A percentile compares a stretch with the other conserved stretches of the same genome.
phyloP scores from a whole-genome alignment of 495 filamentous ascomycete species.

The Penicillium roqueforti region DNA sequence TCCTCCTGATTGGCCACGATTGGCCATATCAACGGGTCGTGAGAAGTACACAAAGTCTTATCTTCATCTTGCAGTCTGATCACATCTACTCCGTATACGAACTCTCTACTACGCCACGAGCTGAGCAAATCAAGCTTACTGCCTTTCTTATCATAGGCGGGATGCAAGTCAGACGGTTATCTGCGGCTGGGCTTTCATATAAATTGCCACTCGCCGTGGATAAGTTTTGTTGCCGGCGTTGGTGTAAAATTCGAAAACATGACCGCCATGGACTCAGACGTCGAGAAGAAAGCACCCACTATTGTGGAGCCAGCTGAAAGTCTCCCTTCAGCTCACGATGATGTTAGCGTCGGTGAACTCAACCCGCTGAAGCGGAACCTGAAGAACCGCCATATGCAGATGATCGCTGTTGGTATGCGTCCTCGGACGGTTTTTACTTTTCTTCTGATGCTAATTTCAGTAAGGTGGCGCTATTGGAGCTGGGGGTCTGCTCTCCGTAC shows the following conservation, averaged over 20 bases:
- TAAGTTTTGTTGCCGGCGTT: background rate
- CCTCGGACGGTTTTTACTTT: background rate
- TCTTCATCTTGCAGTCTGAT: background rate
- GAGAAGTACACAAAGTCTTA: background rate
- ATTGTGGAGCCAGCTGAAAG: slow-evolving; percentile 8
- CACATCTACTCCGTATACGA: too few species aligned
- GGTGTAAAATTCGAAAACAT: slow-evolving; percentile 5
- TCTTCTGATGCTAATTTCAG: background rate
- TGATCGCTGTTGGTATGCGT: slow-evolving; percentile 64
- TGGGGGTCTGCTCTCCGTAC: slow-evolving; percentile 38
- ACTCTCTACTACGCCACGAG: background rate
- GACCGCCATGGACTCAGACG: slow-evolving; percentile 15
- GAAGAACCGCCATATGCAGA: slow-evolving; percentile 63
- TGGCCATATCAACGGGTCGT: background rate
- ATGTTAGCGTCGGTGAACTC: slow-evolving; percentile 34
- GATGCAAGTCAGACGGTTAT: background rate
- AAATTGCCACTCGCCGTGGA: background rate
- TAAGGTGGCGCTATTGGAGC: slow-evolving; percentile 51
- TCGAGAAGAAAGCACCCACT: slow-evolving; percentile 17
- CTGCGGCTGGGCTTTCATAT: background rate
- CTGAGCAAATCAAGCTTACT: background rate
- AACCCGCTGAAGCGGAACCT: slow-evolving; percentile 44
- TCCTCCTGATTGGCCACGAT: background rate
- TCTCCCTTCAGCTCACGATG: slow-evolving; percentile 4
- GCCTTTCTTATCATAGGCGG: background rate